phyloP scores from a whole-genome alignment of 345 rosid genomes.

The Salix purpurea region DNA sequence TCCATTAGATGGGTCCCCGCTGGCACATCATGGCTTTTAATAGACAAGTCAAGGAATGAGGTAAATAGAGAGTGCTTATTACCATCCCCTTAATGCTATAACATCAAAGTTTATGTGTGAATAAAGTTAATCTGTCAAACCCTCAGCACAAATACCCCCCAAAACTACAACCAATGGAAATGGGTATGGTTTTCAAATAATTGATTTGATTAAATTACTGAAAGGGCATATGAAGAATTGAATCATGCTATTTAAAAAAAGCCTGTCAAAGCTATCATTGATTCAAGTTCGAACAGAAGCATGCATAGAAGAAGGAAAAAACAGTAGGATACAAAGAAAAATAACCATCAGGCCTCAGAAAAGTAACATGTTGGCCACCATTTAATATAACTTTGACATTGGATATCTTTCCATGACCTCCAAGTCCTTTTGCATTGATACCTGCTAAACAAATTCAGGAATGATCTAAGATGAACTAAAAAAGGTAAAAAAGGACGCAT shows the following conservation, averaged over 20 bases:
- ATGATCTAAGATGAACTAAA: not conserved
- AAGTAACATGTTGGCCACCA: constrained; percentile 73
- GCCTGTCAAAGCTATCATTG: not conserved
- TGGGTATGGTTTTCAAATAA: too few relatives aligned
- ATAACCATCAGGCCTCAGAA: constrained; percentile 91
- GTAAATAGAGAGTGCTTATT: not conserved
- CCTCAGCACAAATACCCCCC: not conserved
- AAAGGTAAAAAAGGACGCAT: not conserved
- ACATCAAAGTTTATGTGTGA: not conserved
- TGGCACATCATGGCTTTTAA: constrained; percentile 68
- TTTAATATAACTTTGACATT: constrained; percentile 74
- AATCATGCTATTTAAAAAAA: not conserved
- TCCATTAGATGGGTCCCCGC: constrained; percentile 98
- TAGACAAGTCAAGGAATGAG: constrained; percentile 46
- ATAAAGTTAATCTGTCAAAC: not conserved
- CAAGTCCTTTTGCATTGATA: constrained; percentile 41
- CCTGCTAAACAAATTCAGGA: constrained; percentile 28
- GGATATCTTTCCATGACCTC: constrained; percentile 58
- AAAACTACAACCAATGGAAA: not conserved
- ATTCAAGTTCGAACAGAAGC: not conserved
- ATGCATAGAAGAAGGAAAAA: constrained; percentile 14
- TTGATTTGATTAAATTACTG: too few relatives aligned
- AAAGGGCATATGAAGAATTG: not conserved
- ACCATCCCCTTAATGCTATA: not conserved
- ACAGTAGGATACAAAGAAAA: constrained; percentile 76